phyloP scores from a whole-genome alignment of 2,329 filamentous ascomycete species.

The Penicillium thymicola region DNA sequence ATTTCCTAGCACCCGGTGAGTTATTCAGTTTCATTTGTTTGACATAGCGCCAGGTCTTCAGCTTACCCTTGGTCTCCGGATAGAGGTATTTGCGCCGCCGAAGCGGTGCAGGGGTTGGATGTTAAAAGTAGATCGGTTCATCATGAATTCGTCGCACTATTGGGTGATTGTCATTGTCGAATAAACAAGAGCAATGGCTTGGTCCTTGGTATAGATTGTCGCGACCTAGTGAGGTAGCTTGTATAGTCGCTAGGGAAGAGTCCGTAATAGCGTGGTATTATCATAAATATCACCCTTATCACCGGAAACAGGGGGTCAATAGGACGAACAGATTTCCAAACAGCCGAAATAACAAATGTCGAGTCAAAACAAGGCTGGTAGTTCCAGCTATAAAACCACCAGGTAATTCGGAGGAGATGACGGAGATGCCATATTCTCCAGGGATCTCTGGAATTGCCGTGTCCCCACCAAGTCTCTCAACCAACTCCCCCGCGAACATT shows the following conservation, averaged over 20 bases:
- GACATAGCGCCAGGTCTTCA: background rate
- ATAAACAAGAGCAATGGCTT: background rate
- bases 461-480: slow-evolving; percentile 20
- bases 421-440: slow-evolving; percentile 3
- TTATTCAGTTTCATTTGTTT: background rate
- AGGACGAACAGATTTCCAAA: background rate
- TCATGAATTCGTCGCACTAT: slow-evolving; percentile 11
- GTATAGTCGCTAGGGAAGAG: background rate
- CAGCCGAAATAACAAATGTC: background rate
- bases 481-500: slow-evolving; percentile 18
- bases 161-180: background rate
- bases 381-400: background rate
- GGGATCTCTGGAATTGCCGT: slow-evolving; percentile 2
- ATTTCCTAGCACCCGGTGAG: slow-evolving; percentile 65
- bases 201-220: slow-evolving; percentile 1
- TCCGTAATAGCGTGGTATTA: background rate
- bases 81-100: slow-evolving; percentile 62
- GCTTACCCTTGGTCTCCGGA: slow-evolving; percentile 69
- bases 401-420: background rate
- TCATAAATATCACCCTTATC: background rate
- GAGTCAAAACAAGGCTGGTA: background rate
- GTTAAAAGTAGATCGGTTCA: slow-evolving; percentile 51
- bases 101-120: slow-evolving; percentile 71
- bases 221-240: background rate
- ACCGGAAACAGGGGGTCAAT: background rate